These are phyloP conservation scores for Chionographis japonica DNA, from an alignment of 106 monocot genomes.

Conservation along the genomic window DNA sequence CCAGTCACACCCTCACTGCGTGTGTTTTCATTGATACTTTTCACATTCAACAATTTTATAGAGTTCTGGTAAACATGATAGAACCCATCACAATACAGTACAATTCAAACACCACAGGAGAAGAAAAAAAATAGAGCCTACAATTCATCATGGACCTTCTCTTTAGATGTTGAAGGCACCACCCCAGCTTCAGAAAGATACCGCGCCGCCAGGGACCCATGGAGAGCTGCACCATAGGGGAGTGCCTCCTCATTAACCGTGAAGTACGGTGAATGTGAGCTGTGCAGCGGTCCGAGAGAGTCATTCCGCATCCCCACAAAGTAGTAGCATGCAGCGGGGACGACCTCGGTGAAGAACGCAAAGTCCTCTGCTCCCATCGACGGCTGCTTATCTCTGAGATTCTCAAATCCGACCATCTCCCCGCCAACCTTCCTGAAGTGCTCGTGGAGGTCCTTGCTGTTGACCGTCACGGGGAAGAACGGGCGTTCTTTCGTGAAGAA, in stretches of 20 bases:
- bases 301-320: slow-evolving; percentile 56
- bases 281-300: neutral
- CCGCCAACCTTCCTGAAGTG: slow-evolving; percentile 47
- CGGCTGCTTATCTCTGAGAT: slow-evolving; percentile 30
- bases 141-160: slow-evolving; percentile 44
- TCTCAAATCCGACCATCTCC: slow-evolving; percentile 37
- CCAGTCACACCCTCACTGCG: too few relatives aligned
- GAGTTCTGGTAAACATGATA: neutral
- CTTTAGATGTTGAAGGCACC: neutral
- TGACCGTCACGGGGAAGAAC: slow-evolving; percentile 60
- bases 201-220: slow-evolving; percentile 51
- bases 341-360: slow-evolving; percentile 53
- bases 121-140: neutral
- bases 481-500: slow-evolving; percentile 32
- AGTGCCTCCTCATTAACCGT: slow-evolving; percentile 57
- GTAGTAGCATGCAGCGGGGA: slow-evolving; percentile 71
- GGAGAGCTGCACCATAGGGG: slow-evolving; percentile 72
- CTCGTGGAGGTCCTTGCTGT: slow-evolving; percentile 52
- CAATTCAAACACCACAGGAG: too few relatives aligned
- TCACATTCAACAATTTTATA: too few relatives aligned
- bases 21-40: too few relatives aligned
- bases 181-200: slow-evolving; percentile 24
- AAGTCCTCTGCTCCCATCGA: slow-evolving; percentile 86
- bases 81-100: neutral
- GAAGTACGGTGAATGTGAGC: slow-evolving; percentile 49